phyloP scores from a whole-genome alignment of 179 eudicot species.

The Beta macrorhiza region DNA sequence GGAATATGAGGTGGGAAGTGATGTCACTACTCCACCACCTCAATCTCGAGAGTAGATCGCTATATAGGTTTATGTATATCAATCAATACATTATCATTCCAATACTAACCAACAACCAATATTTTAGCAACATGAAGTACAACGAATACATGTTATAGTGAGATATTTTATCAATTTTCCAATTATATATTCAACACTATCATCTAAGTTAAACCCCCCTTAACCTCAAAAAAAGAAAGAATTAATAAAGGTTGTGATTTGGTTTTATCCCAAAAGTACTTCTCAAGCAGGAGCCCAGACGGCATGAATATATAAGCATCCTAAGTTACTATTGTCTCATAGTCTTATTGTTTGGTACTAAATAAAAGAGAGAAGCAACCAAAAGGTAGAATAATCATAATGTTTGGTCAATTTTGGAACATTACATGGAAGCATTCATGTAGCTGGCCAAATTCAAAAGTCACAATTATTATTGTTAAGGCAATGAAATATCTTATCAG shows the following conservation, averaged over 20 bases:
- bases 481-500: constrained; percentile 1
- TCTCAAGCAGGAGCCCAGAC: constrained; percentile 8
- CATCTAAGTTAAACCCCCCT: background rate
- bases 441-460: constrained; percentile 12
- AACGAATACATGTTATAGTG: background rate
- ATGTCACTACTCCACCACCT: no score
- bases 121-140: background rate
- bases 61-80: no score
- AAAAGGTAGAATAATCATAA: background rate
- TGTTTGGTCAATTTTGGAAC: constrained; percentile 28
- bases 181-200: background rate
- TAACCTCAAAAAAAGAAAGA: background rate
- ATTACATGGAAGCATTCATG: background rate
- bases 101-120: no score
- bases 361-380: background rate
- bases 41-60: no score
- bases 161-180: background rate
- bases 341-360: constrained; percentile 20
- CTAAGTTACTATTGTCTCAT: background rate
- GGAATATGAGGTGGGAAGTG: no score
- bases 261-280: constrained; percentile 3
- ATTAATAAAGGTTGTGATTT: background rate
- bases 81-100: no score
- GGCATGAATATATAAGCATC: constrained; percentile 11
- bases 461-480: constrained; percentile 13